These are phyloP conservation scores for Suhomyces emberorum DNA, from an alignment of 805 yeast species.

Conservation along the genomic window DNA sequence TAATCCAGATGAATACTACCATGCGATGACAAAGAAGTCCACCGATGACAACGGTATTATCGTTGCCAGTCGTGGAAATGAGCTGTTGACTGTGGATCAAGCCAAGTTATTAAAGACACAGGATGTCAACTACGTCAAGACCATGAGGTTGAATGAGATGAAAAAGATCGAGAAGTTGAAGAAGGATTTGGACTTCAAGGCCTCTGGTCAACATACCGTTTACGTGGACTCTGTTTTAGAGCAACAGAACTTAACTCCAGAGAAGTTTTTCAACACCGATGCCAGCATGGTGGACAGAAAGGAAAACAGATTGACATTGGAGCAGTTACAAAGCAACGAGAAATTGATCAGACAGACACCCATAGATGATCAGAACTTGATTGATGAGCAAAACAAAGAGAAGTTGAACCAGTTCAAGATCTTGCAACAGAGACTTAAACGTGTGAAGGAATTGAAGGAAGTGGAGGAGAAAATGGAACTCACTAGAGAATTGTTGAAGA, in stretches of 20 bases:
- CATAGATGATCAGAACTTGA: conserved; percentile 24
- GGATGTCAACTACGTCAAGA: conserved; percentile 81
- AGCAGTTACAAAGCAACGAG: conserved; percentile 51
- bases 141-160: conserved; percentile 67
- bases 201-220: conserved; percentile 77
- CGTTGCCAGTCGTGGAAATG: conserved; percentile 62
- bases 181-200: conserved; percentile 46
- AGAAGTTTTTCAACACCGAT: conserved; percentile 67
- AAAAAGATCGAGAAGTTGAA: conserved; percentile 59
- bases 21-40: conserved; percentile 75
- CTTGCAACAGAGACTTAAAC: conserved; percentile 62
- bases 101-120: conserved; percentile 84
- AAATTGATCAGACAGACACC: conserved; percentile 27
- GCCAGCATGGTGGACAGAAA: conserved; percentile 55
- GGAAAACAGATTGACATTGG: conserved; percentile 66
- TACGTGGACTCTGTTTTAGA: conserved; percentile 68
- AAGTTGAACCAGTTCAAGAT: conserved; percentile 59
- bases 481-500: conserved; percentile 86
- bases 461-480: conserved; percentile 71
- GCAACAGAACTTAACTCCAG: conserved; percentile 59
- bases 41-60: conserved; percentile 71
- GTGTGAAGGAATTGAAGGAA: conserved; percentile 62
- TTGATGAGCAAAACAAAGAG: conserved; percentile 43
- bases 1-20: conserved; percentile 95
- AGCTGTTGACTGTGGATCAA: conserved; percentile 64